Base-by-base conservation (phyloP, 257 asterid species). In the Gentiana straminea region DNA sequence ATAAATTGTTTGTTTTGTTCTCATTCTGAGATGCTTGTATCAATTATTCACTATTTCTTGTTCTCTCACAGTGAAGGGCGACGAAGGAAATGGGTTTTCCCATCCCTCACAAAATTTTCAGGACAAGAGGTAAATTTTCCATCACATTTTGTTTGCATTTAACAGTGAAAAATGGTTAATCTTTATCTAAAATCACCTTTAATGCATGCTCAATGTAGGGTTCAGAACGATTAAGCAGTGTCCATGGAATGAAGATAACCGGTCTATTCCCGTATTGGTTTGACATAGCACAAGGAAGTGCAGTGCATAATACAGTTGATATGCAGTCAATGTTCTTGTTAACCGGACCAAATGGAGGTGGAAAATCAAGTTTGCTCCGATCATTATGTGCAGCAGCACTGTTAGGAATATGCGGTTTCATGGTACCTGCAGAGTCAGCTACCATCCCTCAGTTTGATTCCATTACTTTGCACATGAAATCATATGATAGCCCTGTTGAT, bases 311-410 rank as follows among this genome's bases (percentile, higher is more conserved):
- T 58, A 73, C 76, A 32, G 81, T 91, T 39, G 84, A 91, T 64
- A 91, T 91, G 98, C 75, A 71, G 61, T 87, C 98, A 8, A 66
- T 87, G 44, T 91, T 83, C 70, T 84, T 91, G 62, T 75, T 87
- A 73, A 91, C 98, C 0, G 98, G 98, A 35, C 98, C 98, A 41
- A 91, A 91, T 67, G 97, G 98, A n/a, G 97, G 98, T 33, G 98
- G 98, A 1, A 91, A 91, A 73, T 91, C 98, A 49, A 91, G 98
- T 60, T 73, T 91, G 68, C 67, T 91, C 63, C 81, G 98, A 69
- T 85, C 98, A 5, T 75, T 91, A 69, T 87, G 98, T 75, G 97
- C 98, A 58, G 92, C 98, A 56, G 86, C 97, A 13, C 57, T 91
- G 47, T 77, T 91, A 58, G 98, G 97, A 65, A 83, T 81, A 61